Base-by-base conservation (phyloP, 495 filamentous ascomycete genomes). In the Neurospora sp. region DNA sequence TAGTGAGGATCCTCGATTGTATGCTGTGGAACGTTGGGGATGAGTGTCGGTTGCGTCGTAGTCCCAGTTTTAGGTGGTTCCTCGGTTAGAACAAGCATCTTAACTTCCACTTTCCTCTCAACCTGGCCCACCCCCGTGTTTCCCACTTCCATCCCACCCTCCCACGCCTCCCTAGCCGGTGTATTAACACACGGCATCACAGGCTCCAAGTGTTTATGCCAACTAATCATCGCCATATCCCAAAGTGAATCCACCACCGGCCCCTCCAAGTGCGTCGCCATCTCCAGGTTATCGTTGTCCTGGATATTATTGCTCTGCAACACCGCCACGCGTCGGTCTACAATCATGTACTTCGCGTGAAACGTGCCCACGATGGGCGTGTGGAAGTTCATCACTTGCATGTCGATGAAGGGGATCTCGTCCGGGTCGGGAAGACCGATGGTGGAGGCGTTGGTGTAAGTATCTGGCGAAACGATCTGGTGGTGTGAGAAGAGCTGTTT, bases 271-370 rank as follows among this genome's bases (percentile, higher is more conserved):
- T 92, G 90, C n/a, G 87, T 81, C 85, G 93, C 87, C 92, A 94
- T 94, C 81, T 93, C 91, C 59, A 92, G 44, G 73, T 93, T 93
- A 73, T 92, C 90, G 71, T 92, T 93, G 73, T 93, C 91, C 82
- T 90, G 88, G 69, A 94, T 90, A 73, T 94, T 94, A 77, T 92
- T 93, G 81, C 91, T 93, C 79, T 90, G 88, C 4, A 93, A 73
- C 1, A 92, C 80, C 3, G 87, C 92, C 41, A 90, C 83, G 74
- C 86, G 86, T 3, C 92, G 85, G 77, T 94, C 92, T 8, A 94
- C 87, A 20, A 94, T 84, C 83, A 92, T 89, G 77, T 90, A 93
- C 74, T 94, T 94, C 70, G 89, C 83, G 79, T 94, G 92, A 47
- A 93, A 91, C 0, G 92, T 94, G 3, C 92, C 92, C 65, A 94